These are phyloP conservation scores for Amphichorda felina DNA, from an alignment of 2,329 filamentous ascomycete species.

Conservation along the genomic window DNA sequence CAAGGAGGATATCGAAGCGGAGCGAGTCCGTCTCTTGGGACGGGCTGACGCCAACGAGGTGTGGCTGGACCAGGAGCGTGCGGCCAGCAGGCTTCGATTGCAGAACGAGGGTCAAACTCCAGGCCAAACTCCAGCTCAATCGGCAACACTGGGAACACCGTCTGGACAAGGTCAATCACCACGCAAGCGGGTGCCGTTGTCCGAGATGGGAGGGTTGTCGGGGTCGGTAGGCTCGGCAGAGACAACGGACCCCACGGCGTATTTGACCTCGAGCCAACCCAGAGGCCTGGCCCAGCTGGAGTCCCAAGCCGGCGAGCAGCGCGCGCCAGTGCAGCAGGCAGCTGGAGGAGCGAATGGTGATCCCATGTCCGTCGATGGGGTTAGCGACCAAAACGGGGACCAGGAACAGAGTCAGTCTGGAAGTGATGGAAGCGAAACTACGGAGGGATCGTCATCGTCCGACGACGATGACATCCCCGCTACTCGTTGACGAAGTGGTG, in stretches of 20 bases:
- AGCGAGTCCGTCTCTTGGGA: conserved; percentile 24
- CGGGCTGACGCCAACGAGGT: not conserved
- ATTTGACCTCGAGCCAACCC: not conserved
- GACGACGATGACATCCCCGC: not conserved
- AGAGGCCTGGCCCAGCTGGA: not conserved
- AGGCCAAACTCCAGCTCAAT: no score
- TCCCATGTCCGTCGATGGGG: not conserved
- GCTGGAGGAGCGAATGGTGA: not conserved
- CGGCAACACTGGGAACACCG: no score
- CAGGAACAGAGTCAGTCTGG: not conserved
- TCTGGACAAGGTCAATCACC: no score
- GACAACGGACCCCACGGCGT: conserved; percentile 20
- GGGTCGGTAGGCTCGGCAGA: conserved; percentile 23
- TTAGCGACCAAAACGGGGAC: conserved; percentile 5
- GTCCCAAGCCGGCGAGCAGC: not conserved
- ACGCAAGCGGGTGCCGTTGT: conserved; percentile 15
- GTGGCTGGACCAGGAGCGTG: not conserved
- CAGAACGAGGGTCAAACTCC: no score
- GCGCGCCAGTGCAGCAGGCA: not conserved
- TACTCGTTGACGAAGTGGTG: no score
- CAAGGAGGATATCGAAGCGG: conserved; percentile 30
- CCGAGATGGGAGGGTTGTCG: conserved; percentile 21
- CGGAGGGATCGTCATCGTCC: not conserved
- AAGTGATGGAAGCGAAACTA: not conserved
- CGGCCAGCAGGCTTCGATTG: not conserved